Evolutionary conservation across 2,329 filamentous ascomycete genomes (phyloP).

Genomic region (Parastagonospora nodorum): DNA sequence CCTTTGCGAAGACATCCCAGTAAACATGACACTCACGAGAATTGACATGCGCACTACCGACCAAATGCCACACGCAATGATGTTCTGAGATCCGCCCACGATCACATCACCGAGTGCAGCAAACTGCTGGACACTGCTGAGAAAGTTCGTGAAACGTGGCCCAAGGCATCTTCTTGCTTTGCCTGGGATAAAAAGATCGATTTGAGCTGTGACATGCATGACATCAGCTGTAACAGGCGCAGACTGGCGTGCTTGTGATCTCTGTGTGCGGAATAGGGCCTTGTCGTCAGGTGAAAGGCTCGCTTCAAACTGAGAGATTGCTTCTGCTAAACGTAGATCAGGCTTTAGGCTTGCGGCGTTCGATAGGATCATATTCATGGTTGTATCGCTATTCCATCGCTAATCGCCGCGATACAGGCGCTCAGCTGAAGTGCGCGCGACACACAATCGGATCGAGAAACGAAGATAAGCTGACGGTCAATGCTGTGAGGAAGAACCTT

Average conservation of each 20-base stretch:
- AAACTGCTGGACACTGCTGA: conserved; percentile 51
- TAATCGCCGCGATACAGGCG: too few species aligned
- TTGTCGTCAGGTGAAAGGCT: conserved; percentile 46
- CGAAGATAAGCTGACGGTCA: too few species aligned
- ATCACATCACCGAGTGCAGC: conserved; percentile 50
- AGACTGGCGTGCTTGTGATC: conserved; percentile 12
- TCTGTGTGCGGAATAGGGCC: conserved; percentile 27
- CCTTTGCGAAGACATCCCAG: background rate
- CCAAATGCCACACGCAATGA: conserved; percentile 55
- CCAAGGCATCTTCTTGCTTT: conserved; percentile 45
- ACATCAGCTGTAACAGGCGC: conserved; percentile 45
- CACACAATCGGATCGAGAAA: too few species aligned
- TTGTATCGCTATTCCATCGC: too few species aligned
- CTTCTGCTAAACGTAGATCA: conserved; percentile 50
- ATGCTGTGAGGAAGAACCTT: too few species aligned
- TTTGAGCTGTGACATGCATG: conserved; percentile 45
- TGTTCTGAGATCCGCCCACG: conserved; percentile 52
- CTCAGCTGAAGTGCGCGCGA: too few species aligned
- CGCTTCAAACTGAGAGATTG: conserved; percentile 49
- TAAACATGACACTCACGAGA: too few species aligned
- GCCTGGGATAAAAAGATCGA: conserved; percentile 30
- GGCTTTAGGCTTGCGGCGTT: conserved; percentile 35
- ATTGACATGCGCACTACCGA: conserved; percentile 49
- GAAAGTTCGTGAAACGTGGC: conserved; percentile 49
- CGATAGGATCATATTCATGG: conserved; percentile 11